phyloP scores from a whole-genome alignment of 495 filamentous ascomycete species.

The Penicillium alfredii region DNA sequence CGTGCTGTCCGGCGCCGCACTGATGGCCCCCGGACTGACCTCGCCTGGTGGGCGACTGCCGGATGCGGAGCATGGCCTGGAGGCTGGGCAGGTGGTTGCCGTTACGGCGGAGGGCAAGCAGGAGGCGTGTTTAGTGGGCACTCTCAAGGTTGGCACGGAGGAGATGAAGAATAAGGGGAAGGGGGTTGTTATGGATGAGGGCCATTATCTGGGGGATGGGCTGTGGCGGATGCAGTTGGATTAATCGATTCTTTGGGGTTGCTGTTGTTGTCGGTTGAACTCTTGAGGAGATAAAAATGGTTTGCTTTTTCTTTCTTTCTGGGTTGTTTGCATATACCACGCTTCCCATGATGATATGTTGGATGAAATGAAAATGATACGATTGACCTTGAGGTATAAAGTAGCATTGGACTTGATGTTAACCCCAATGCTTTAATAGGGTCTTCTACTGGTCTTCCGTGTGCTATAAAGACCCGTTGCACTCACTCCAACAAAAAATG shows the following conservation, averaged over 20 bases:
- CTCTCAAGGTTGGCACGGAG: conserved; percentile 80
- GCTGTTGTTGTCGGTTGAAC: background rate
- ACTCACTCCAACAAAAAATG: too few species aligned
- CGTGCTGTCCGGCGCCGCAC: conserved; percentile 82
- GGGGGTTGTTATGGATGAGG: conserved; percentile 85
- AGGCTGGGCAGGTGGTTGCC: conserved; percentile 75
- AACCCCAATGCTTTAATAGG: too few species aligned
- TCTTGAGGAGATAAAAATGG: background rate
- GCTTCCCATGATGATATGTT: conserved; percentile 3
- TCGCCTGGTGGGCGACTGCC: conserved; percentile 73
- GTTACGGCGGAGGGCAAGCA: conserved; percentile 90
- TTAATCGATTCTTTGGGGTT: conserved; percentile 36
- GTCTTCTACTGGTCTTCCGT: too few species aligned
- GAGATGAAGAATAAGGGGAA: conserved; percentile 91
- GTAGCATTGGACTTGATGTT: too few species aligned
- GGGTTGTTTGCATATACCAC: conserved; percentile 1
- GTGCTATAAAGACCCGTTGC: too few species aligned
- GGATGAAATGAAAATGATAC: conserved; percentile 6
- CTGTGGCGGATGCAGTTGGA: conserved; percentile 77
- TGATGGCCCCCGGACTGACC: conserved; percentile 94
- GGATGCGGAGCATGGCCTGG: conserved; percentile 47
- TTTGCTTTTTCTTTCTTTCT: background rate
- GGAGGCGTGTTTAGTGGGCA: conserved; percentile 81
- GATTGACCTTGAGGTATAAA: too few species aligned
- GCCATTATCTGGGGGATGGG: conserved; percentile 92